These are phyloP conservation scores for Ilex aquifolium DNA, from an alignment of 257 asterid genomes.

Conservation along the genomic window DNA sequence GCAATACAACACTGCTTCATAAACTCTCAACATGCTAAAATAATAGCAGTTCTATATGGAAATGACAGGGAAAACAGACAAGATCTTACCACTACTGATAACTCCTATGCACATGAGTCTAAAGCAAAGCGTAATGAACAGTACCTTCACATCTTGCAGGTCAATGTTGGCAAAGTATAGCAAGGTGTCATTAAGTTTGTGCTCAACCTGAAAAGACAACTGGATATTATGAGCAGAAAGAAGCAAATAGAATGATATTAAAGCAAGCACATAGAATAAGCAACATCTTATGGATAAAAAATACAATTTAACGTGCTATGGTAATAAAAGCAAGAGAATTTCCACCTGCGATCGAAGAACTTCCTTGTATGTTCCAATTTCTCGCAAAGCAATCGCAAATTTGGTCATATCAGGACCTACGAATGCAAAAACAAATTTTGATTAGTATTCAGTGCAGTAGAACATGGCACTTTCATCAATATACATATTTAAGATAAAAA, in stretches of 20 bases:
- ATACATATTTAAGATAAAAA: no score
- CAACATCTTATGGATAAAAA: not conserved
- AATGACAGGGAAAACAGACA: not conserved
- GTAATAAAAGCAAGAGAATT: slow-evolving; percentile 9
- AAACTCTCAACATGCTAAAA: not conserved
- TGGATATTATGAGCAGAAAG: not conserved
- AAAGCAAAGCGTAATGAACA: slow-evolving; percentile 3
- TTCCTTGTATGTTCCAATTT: slow-evolving; percentile 91
- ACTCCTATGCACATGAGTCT: not conserved
- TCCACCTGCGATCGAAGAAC: slow-evolving; percentile 85
- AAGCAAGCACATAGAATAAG: not conserved
- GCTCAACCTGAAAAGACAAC: slow-evolving; percentile 60
- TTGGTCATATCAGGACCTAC: slow-evolving; percentile 90
- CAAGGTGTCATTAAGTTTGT: slow-evolving; percentile 56
- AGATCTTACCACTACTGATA: not conserved
- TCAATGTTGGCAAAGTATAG: slow-evolving; percentile 64
- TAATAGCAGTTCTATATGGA: not conserved
- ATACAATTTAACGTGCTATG: not conserved
- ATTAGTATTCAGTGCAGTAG: slow-evolving; percentile 15
- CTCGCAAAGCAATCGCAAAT: slow-evolving; percentile 80
- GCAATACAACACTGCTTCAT: not conserved
- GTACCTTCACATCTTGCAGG: slow-evolving; percentile 90
- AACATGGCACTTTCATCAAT: no score
- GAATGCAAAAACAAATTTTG: slow-evolving; percentile 18
- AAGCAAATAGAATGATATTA: not conserved